Base-by-base conservation (phyloP, 371 early-diverging fungal genomes). In the Mucor saturninus region DNA sequence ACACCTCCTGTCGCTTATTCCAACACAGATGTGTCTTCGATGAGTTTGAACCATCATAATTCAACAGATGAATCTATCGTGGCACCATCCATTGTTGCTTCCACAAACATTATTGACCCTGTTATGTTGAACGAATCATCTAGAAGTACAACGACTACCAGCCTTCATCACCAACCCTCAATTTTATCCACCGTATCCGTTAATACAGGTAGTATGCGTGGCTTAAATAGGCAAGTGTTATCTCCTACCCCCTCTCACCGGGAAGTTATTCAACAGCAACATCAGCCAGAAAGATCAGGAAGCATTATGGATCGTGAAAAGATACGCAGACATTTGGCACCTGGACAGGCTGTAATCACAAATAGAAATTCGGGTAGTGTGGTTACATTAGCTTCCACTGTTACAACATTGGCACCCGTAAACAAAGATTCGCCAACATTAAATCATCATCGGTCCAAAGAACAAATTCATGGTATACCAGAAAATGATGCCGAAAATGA, bases 1-100 rank as follows among this genome's bases (percentile, higher is more conserved):
- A 37, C 30, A 8, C 40, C 64, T 38, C 5, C 21, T 5, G 46
- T 21, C 15, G 43, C 59, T 30, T 68, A 50, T 48, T 62, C 68
- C 26, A 68, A 68, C 26, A 63, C 68, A 30, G 68, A 68, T 51
- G 68, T 68, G 2, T 68, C 68, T 7, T 35, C 55, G 2, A 68
- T 68, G 68, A n/a, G 35, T 13, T 29, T 64, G 6, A 59, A 59
- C 30, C 26, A 42, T 32, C 38, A 45, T 6, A 35, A 31, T 28
- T 57, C 53, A 11, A 51, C 28, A 8, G 9, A 15, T 31, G 50
- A 50, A 30, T 50, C 50, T 3, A 8, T 30, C 30, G 21, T 50
- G 2, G 28, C 59, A 14, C 54, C 65, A 2, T 67, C 62, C 0
- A 37, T 51, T 2, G 53, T 61, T 29, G 62, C 62, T 14, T 67